These are phyloP conservation scores for Pseudozyma flocculosa DNA, from an alignment of 1,284 basidiomycete species.

Conservation along the genomic window DNA sequence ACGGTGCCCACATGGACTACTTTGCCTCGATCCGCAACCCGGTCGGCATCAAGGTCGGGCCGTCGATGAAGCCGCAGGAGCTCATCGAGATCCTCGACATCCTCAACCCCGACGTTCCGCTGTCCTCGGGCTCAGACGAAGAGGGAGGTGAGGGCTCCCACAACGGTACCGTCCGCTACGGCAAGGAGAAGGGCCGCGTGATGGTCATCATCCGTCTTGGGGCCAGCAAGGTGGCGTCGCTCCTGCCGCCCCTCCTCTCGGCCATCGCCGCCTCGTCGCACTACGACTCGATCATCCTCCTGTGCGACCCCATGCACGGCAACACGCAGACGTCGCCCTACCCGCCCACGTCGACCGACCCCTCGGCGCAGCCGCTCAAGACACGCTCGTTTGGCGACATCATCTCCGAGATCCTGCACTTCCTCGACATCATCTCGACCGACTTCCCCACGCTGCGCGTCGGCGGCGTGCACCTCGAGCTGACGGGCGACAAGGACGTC, in stretches of 20 bases:
- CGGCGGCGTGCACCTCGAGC: conserved; percentile 93
- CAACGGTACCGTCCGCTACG: conserved; percentile 16
- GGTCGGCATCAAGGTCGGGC: conserved; percentile 94
- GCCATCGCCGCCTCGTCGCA: conserved; percentile 79
- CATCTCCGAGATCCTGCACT: conserved; percentile 79
- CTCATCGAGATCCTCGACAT: conserved; percentile 77
- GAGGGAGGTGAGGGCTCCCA: background rate
- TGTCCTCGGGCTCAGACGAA: conserved; percentile 2
- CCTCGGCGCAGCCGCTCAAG: conserved; percentile 45
- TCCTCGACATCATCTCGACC: conserved; percentile 67
- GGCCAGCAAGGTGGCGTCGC: conserved; percentile 69
- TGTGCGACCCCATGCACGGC: conserved; percentile 97
- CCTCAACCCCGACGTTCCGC: conserved; percentile 68
- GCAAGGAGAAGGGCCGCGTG: conserved; percentile 73
- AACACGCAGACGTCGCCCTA: conserved; percentile 62
- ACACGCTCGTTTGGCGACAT: conserved; percentile 90
- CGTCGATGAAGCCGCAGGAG: conserved; percentile 78
- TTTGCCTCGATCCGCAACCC: conserved; percentile 85
- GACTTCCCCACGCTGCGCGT: conserved; percentile 66
- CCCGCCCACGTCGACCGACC: conserved; percentile 36
- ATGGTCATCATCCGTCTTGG: conserved; percentile 93
- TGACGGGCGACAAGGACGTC: conserved; percentile 93
- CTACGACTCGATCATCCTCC: conserved; percentile 74
- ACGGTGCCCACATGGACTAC: conserved; percentile 85
- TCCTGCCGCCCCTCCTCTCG: conserved; percentile 78